Evolutionary conservation across 2,329 filamentous ascomycete species (phyloP).

Genomic region (Arthrinium puccinioides): DNA sequence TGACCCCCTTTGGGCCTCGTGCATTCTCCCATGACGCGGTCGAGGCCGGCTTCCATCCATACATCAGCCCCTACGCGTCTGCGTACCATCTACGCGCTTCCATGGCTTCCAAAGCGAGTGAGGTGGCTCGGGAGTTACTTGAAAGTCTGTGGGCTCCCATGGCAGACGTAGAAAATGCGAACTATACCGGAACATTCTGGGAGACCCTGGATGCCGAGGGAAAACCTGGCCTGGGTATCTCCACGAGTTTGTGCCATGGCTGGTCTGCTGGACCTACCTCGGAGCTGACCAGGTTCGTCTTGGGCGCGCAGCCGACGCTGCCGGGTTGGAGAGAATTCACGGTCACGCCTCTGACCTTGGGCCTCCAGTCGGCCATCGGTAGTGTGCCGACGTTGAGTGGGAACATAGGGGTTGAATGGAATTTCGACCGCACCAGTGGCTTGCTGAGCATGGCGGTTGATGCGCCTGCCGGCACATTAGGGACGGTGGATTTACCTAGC

Average conservation of each 20-base stretch:
- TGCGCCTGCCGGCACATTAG: slow-evolving; percentile 1
- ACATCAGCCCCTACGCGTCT: slow-evolving; percentile 14
- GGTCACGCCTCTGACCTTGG: slow-evolving; percentile 13
- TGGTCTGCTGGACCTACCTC: slow-evolving; percentile 25
- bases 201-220: slow-evolving; percentile 18
- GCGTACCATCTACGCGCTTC: slow-evolving; percentile 24
- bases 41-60: slow-evolving; percentile 2
- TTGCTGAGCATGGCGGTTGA: slow-evolving; percentile 4
- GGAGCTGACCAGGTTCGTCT: slow-evolving; percentile 20
- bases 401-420: background rate
- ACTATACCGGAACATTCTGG: slow-evolving; percentile 23
- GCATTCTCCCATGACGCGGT: slow-evolving; percentile 2
- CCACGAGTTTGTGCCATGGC: slow-evolving; percentile 25
- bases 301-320: slow-evolving; percentile 14
- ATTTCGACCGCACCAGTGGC: background rate
- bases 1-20: slow-evolving; percentile 6
- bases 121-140: slow-evolving; percentile 9
- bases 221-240: slow-evolving; percentile 15
- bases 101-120: slow-evolving; percentile 8
- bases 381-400: background rate
- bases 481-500: background rate
- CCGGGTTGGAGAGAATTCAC: slow-evolving; percentile 15
- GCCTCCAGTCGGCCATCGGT: slow-evolving; percentile 9
- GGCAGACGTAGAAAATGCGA: slow-evolving; percentile 13
- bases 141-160: slow-evolving; percentile 18